Evolutionary conservation across 257 asterid genomes (phyloP), one percentile per base, ranked within the genome.

Genomic region (Jacaranda mimosifolia): DNA sequence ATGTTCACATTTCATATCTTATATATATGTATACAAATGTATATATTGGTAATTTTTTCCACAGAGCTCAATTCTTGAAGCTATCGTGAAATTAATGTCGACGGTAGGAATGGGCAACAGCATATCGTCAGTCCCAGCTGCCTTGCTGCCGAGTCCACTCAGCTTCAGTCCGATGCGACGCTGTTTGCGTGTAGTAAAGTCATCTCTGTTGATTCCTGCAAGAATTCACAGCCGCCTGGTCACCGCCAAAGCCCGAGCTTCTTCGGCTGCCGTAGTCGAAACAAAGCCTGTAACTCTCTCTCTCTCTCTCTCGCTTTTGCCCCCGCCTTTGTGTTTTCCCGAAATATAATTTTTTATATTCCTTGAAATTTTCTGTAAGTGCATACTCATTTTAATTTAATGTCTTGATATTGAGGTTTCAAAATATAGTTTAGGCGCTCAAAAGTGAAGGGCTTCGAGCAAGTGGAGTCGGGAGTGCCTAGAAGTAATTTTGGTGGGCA

Each of bases 191-290:
- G 57, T 74, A 9, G 36, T 74, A 1, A 82, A 62, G 70, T 67
- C 79, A 7, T 52, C 83, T 72, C 74, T 72, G 15, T 73, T 65
- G 42, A 62, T 75, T 15, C 80, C 85, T 6, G 81, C 80, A 0
- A 76, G 77, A 40, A 59, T 87, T 59, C 83, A 69, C 8, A 49
- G 63, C 76, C 73, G 88, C 18, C 68, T 71, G 65, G 80, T 73
- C 77, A 18, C 80, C 58, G 51, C 73, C 51, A 75, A 57, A 52
- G 26, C 46, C 48, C 77, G 77, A 36, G 90, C 95, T 74, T 82
- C 87, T 65, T 81, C 92, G 5, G 46, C 91, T 18, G 70, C 90
- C 55, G 58, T 42, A 21, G 80, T 81, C n/a, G 83, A 87, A 76
- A 74, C 88, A 62, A 81, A 72, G 43, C 87, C 85, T 32, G 94